phyloP scores from a whole-genome alignment of 805 yeast species.

The Priceomyces castillae region DNA sequence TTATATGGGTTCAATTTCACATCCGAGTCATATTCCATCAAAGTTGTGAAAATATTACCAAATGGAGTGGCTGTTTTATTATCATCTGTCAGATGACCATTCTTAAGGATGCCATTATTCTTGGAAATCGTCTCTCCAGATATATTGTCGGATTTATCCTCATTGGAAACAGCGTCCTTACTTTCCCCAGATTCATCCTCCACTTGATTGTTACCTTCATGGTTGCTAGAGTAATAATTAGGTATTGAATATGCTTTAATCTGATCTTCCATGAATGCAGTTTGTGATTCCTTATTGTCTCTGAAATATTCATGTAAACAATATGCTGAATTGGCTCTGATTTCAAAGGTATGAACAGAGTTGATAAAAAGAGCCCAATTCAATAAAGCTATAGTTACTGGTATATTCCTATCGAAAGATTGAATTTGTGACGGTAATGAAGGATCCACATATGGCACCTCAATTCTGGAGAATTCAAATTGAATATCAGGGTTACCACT shows the following conservation, averaged over 20 bases:
- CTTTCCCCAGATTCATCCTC: slow-evolving; percentile 6
- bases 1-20: slow-evolving; percentile 77
- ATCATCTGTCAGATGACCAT: background rate
- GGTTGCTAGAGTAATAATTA: slow-evolving; percentile 16
- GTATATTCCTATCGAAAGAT: slow-evolving; percentile 40
- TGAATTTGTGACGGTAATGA: slow-evolving; percentile 47
- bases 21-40: slow-evolving; percentile 70
- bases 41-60: slow-evolving; percentile 65
- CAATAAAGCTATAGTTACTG: slow-evolving; percentile 71
- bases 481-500: slow-evolving; percentile 67
- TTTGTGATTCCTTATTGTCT: slow-evolving; percentile 59
- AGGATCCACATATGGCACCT: slow-evolving; percentile 90
- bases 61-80: slow-evolving; percentile 24
- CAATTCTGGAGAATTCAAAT: slow-evolving; percentile 69
- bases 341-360: slow-evolving; percentile 81
- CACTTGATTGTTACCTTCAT: slow-evolving; percentile 8
- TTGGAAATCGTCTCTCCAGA: background rate
- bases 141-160: background rate
- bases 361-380: slow-evolving; percentile 80
- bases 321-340: slow-evolving; percentile 68
- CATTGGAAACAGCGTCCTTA: background rate
- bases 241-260: slow-evolving; percentile 37
- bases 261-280: slow-evolving; percentile 66
- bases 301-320: slow-evolving; percentile 67
- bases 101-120: slow-evolving; percentile 1